Conservation (phyloP, 345 rosid genomes). For the Brassica rapa region DNA sequence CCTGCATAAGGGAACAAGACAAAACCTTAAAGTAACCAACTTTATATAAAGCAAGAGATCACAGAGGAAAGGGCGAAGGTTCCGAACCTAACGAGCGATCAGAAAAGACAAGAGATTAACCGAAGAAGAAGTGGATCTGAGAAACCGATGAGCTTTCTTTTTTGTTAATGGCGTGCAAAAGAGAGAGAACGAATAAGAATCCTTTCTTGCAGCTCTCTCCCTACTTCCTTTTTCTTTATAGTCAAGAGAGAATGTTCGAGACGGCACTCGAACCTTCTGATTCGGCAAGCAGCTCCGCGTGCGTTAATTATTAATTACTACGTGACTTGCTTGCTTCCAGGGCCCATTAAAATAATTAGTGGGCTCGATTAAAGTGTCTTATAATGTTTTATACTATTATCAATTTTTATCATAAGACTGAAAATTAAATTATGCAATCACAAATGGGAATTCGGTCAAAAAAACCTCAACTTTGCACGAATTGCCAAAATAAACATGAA, state of each 20-base stretch:
- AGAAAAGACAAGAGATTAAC: no score
- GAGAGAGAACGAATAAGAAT: neutral
- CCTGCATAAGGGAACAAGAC: neutral
- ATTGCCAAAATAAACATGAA: no score
- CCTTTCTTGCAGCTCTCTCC: neutral
- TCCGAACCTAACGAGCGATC: neutral
- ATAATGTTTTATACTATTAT: no score
- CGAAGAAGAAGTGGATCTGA: slow-evolving; percentile 13
- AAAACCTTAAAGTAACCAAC: neutral
- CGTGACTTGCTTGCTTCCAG: no score
- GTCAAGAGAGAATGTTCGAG: slow-evolving; percentile 18
- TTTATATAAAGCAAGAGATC: neutral
- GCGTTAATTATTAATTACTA: neutral
- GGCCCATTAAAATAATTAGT: no score
- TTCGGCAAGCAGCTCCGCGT: neutral
- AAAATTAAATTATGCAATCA: no score
- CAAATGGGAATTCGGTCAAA: no score
- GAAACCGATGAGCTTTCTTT: neutral
- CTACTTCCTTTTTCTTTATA: slow-evolving; percentile 2
- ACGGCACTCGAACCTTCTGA: slow-evolving; percentile 21
- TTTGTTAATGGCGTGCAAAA: neutral
- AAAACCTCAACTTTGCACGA: no score
- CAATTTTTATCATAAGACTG: no score
- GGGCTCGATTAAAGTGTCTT: no score
- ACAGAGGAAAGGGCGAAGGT: neutral